Base-by-base conservation (phyloP, 441 rosid genomes). In the Adansonia grandidieri region DNA sequence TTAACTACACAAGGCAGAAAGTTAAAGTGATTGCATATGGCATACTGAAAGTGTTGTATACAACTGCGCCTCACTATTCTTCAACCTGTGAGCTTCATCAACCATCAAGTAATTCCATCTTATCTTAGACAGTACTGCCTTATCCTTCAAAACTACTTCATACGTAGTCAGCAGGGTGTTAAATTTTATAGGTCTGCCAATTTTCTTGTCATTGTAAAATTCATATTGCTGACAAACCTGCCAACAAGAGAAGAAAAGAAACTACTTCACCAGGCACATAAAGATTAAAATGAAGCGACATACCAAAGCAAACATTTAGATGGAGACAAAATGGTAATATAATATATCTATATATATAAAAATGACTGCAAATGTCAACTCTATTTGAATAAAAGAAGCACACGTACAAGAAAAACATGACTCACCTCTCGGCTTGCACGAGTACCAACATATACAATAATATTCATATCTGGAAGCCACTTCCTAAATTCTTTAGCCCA, bases 401-500 rank as follows among this genome's bases (percentile, higher is more conserved):
- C 4, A 57, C n/a, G 7, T 42, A 57, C 17, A 62, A 50, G 68
- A 66, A 65, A 73, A 66, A 78, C 42, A 77, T 74, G 68, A 64
- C 82, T 85, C 64, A 97, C 99, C 99, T 97, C 99, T 80, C 99
- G 88, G 87, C 99, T 97, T 24, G 99, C 97, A 62, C 99, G 97
- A 42, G 99, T 95, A 80, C 99, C 99, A 79, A 97, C 99, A 80
- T 97, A 97, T 24, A 97, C 94, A 82, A 97, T 95, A 71, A 97
- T 83, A 82, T 97, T 97, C 90, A 92, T 86, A 82, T 87, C 92
- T 24, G 99, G 99, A 88, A 97, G 98, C 99, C 99, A 97, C 88
- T 95, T 97, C 77, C 95, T 87, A 79, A 97, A 95, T 88, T 97
- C 99, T 89, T 97, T 97, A 2, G 99, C 99, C 99, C 99, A 97